Conservation (phyloP, 1,139 yeast species). For the Yamadazyma blattariae region DNA sequence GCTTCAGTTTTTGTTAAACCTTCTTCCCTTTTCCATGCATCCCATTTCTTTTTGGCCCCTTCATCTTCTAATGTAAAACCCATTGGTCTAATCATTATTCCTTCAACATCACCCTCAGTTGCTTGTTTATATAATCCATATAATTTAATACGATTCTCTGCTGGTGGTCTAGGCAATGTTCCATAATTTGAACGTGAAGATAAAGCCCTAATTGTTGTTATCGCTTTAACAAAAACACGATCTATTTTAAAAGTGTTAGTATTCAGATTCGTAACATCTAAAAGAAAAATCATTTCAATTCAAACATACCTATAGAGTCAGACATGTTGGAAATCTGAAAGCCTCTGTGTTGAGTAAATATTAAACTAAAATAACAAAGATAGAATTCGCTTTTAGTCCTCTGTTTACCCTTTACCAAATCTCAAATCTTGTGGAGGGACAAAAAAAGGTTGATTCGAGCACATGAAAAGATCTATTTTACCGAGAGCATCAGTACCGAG, state of each 20-base stretch:
- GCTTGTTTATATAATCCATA: conserved; percentile 88
- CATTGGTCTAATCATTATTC: conserved; percentile 62
- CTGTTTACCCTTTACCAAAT: too few relatives aligned
- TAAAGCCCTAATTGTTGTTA: conserved; percentile 71
- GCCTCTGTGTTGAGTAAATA: too few relatives aligned
- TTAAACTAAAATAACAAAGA: too few relatives aligned
- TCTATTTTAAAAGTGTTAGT: conserved; percentile 38
- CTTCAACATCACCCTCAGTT: conserved; percentile 78
- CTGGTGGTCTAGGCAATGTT: conserved; percentile 78
- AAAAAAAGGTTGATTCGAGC: not conserved
- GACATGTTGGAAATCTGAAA: too few relatives aligned
- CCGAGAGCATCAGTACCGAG: too few relatives aligned
- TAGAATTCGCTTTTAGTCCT: too few relatives aligned
- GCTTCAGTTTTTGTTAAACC: conserved; percentile 75
- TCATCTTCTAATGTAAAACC: conserved; percentile 62
- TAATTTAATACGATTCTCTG: conserved; percentile 63
- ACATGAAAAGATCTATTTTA: not conserved
- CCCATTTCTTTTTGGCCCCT: conserved; percentile 75
- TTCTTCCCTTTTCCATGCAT: conserved; percentile 78
- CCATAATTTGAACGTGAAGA: conserved; percentile 68
- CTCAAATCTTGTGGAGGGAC: not conserved
- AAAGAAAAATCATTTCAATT: not conserved
- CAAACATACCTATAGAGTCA: conserved; percentile 9
- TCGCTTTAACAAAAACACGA: conserved; percentile 78
- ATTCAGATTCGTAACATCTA: not conserved